phyloP scores from a whole-genome alignment of 768 basidiomycete species.

The Mycena vulgaris region DNA sequence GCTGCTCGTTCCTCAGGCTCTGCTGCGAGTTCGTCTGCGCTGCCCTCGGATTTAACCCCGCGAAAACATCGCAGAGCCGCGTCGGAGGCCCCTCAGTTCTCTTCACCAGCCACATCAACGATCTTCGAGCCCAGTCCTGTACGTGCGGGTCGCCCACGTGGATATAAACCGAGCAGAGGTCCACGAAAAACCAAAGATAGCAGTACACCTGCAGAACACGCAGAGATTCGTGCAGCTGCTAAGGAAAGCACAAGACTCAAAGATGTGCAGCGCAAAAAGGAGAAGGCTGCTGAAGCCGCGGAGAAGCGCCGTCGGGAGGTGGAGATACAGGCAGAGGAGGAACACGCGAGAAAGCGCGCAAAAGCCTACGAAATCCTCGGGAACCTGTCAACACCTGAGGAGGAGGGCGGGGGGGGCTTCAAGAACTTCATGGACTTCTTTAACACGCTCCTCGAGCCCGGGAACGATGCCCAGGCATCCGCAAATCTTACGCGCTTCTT shows the following conservation, averaged over 20 bases:
- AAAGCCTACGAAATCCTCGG: background rate
- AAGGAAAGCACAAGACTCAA: background rate
- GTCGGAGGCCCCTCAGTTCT: constrained; percentile 38
- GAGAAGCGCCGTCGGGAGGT: background rate
- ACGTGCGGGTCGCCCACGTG: background rate
- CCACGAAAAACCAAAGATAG: background rate
- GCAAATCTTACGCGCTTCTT: constrained; percentile 2
- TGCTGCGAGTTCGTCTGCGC: too few relatives aligned
- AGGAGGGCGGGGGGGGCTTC: constrained; percentile 4
- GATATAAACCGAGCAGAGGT: background rate
- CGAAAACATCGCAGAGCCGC: constrained; percentile 33
- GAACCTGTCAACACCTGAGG: background rate
- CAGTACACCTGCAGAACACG: background rate
- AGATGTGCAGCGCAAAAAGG: background rate
- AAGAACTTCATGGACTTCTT: background rate
- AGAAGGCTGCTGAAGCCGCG: background rate
- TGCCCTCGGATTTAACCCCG: too few relatives aligned
- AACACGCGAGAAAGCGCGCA: background rate
- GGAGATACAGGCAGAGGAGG: background rate
- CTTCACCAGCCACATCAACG: background rate
- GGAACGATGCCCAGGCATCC: background rate
- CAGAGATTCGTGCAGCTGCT: background rate
- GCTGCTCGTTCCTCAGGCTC: too few relatives aligned
- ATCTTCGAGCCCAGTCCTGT: constrained; percentile 4
- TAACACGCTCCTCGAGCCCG: background rate